These are phyloP conservation scores for Sporobolus alterniflorus DNA, from an alignment of 202 grass and related monocot species.

Conservation along the genomic window DNA sequence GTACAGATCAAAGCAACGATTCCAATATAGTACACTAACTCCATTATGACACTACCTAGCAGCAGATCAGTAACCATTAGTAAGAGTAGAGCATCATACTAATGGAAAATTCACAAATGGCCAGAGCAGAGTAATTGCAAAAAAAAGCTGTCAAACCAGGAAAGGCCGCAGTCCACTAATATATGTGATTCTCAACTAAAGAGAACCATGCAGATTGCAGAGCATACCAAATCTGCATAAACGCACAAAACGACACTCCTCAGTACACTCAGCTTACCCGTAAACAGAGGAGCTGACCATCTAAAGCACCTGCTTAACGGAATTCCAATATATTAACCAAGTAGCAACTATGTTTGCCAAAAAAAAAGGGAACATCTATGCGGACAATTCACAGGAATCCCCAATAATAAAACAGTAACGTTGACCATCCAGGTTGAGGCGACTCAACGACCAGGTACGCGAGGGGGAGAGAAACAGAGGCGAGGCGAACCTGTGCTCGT, in stretches of 20 bases:
- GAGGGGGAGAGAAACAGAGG: not conserved
- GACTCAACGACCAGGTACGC: constrained; percentile 32
- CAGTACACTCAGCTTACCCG: not conserved
- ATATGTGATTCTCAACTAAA: not conserved
- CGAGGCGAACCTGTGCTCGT: constrained; percentile 83
- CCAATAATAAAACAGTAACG: constrained; percentile 27
- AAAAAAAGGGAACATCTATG: not conserved
- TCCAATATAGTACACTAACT: not conserved
- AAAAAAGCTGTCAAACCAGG: not conserved
- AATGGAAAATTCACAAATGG: not conserved
- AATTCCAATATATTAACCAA: not conserved
- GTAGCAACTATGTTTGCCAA: not conserved
- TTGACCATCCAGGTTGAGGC: not conserved
- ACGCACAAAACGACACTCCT: not conserved
- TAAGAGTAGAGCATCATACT: too few relatives aligned
- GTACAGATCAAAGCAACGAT: not conserved
- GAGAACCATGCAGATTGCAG: not conserved
- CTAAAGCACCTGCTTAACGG: too few relatives aligned
- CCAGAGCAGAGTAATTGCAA: not conserved
- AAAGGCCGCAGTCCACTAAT: not conserved
- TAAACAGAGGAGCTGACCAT: constrained; percentile 4
- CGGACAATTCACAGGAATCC: not conserved
- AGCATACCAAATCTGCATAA: not conserved
- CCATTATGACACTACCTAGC: not conserved
- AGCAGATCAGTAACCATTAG: not conserved